Base-by-base conservation (phyloP, 768 basidiomycete genomes). In the Amylocystis lapponica region DNA sequence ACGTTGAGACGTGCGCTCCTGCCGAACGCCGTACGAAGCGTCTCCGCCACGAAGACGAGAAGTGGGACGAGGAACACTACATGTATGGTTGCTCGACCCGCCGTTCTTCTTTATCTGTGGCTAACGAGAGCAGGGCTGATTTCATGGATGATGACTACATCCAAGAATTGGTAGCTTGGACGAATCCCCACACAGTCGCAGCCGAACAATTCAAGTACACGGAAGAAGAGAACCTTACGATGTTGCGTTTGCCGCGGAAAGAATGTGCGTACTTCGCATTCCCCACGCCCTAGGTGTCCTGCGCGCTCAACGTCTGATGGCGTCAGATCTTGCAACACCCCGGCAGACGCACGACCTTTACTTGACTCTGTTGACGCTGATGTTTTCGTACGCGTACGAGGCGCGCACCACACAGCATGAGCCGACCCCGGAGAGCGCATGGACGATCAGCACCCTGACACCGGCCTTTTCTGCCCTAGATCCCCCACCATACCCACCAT, bases 381-480 rank as follows among this genome's bases (percentile, higher is more conserved):
- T 93, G 16, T 89, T 89, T 63, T 72, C 86, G n/a, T 82, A 83
- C 55, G 75, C 79, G 4, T 93, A 93, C 59, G 89, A 93, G 48
- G 70, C 75, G 38, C 80, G 88, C 30, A 87, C 83, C 4, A 87
- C 81, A 0, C 79, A 83, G 48, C 69, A 72, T 36, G 89, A 93
- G 47, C 78, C 87, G n/a, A 89, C 85, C 3, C 74, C 86, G 6
- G 90, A 93, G 62, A 91, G 89, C 59, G 83, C 86, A 12, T 93
- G 89, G 89, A 93, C 90, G 2, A 71, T 93, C 41, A 74, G 79
- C 50, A 71, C 66, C 23, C 71, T 93, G 39, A 77, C 76, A 11
- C 82, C 89, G 36, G 78, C 79, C 2, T 88, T 93, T 63, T 79
- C 89, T n/a, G 83, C 89, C 1, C 77, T 93, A 23, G 85, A 90